Evolutionary conservation across 169 alveolate species (phyloP), one percentile per base, ranked within the genome.

Genomic region (Neospora caninum): DNA sequence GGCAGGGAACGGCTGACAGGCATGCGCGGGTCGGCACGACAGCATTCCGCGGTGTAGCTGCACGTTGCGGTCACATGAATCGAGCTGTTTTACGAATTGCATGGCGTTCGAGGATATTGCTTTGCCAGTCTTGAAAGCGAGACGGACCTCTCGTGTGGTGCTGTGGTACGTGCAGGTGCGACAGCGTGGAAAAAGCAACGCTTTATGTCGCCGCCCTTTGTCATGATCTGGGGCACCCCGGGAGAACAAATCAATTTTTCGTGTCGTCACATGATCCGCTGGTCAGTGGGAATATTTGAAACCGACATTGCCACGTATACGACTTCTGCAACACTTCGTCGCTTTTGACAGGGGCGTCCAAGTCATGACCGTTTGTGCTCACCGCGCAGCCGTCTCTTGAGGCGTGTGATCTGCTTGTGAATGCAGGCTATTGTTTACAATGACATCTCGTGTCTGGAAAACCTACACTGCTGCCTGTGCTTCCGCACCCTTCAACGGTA

Each of bases 151-250:
- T 16, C 41, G 78, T 64, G 78, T 7, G 27, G 78, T 25, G 78
- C 34, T 0, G 78, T 78, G 87, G 34, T 87, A 0, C 49, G 45
- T 4, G 16, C 78, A 88, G 94, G 64, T 58, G 91, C 67, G 67
- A 88, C 38, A n/a, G 88, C n/a, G 45, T 88, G 27, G 98, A 95
- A 25, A 54, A 88, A 36, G 83, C 94, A 36, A 92, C 97, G 27
- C 84, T 96, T 22, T 88, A 94, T 29, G 82, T 98, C 34, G 99
- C 99, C 18, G 95, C 99, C 31, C 91, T 98, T 41, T 99, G 98
- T n/a, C 99, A 98, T 93, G 99, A 98, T 88, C 98, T 98, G 36
- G 99, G 99, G 1, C 99, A 98, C 84, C 98, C 99, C 31, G 99
- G 99, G 22, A 96, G 97, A 95, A 98, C 98, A 42, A 98, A 98